phyloP scores from a whole-genome alignment of 2,329 filamentous ascomycete species.

The Onygenales sp. region DNA sequence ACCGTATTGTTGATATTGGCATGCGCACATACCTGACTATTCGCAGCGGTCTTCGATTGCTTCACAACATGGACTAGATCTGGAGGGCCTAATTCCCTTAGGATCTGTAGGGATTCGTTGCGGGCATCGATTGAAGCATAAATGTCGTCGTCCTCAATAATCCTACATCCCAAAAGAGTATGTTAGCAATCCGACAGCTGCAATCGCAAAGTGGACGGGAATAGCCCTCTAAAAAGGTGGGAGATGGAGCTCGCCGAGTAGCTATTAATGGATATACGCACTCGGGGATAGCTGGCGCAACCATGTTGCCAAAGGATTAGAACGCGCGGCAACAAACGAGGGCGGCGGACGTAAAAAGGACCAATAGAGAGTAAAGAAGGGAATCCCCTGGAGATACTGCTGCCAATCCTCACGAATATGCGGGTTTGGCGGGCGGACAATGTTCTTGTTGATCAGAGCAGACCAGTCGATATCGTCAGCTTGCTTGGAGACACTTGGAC shows the following conservation, averaged over 20 bases:
- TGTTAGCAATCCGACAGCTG: background rate
- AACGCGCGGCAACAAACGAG: background rate
- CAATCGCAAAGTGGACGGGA: background rate
- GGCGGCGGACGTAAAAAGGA: background rate
- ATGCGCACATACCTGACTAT: constrained; percentile 42
- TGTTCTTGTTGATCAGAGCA: no score
- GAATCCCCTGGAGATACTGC: background rate
- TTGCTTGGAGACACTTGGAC: background rate
- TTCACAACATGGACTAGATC: constrained; percentile 94
- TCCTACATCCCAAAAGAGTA: constrained; percentile 42
- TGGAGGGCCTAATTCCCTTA: constrained; percentile 90
- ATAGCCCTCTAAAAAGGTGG: background rate
- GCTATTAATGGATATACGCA: constrained; percentile 33
- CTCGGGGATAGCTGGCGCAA: constrained; percentile 68
- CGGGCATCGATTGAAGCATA: constrained; percentile 78
- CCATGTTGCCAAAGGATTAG: constrained; percentile 42
- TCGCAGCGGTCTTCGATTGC: constrained; percentile 50
- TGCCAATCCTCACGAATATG: no score
- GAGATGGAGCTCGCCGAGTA: background rate
- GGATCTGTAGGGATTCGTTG: constrained; percentile 73
- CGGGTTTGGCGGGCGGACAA: no score
- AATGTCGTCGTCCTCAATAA: constrained; percentile 87
- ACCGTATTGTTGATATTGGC: background rate
- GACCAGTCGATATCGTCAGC: background rate
- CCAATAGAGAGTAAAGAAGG: background rate